Conservation (phyloP, 1,284 basidiomycete genomes). For the Fomitopsis betulina region DNA sequence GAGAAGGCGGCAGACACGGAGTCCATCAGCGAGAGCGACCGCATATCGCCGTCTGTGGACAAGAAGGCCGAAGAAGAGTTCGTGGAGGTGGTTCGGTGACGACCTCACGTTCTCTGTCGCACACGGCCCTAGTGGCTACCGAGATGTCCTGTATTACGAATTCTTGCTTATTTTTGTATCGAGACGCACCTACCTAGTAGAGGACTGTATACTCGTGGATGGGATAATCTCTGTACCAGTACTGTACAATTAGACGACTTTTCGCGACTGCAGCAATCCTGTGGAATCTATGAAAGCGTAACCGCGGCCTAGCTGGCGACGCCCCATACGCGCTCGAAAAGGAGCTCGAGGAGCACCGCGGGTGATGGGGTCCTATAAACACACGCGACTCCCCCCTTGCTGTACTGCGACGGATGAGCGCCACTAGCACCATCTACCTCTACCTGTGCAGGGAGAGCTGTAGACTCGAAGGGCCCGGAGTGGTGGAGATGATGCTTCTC, state of each 20-base stretch:
- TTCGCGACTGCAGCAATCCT: not conserved
- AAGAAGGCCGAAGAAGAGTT: conserved; percentile 23
- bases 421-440: conserved; percentile 35
- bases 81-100: conserved; percentile 13
- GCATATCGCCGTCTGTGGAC: conserved; percentile 14
- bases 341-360: conserved; percentile 38
- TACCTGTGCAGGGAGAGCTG: conserved; percentile 48
- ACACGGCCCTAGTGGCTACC: not conserved
- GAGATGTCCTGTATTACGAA: not conserved
- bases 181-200: not conserved
- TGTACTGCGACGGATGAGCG: conserved; percentile 10
- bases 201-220: not conserved
- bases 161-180: not conserved
- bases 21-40: conserved; percentile 2
- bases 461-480: conserved; percentile 40
- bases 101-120: not conserved
- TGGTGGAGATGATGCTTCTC: conserved; percentile 33
- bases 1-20: conserved; percentile 6
- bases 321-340: conserved; percentile 59
- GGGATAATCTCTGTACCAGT: not conserved
- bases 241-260: not conserved
- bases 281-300: no score
- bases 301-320: conserved; percentile 14
- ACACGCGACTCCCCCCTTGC: conserved; percentile 42
- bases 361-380: conserved; percentile 56